Evolutionary conservation across 768 basidiomycete genomes (phyloP), one percentile per base, ranked within the genome.

Genomic region (Xanthoconium stramineum): DNA sequence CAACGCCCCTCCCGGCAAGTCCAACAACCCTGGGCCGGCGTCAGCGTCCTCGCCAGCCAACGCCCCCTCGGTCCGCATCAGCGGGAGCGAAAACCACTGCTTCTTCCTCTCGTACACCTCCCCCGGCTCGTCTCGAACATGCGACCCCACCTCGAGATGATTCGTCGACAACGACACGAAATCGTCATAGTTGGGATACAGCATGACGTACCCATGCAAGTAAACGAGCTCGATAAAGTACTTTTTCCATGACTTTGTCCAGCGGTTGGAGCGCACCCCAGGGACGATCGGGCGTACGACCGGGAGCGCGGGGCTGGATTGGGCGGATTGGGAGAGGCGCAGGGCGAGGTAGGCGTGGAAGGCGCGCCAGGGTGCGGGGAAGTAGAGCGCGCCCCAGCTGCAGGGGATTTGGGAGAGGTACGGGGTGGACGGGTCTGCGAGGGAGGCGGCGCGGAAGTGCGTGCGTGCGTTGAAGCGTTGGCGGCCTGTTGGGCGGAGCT

Each of bases 331-430:
- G n/a, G 83, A 78, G n/a, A 92, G 80, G 29, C 91, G 85, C n/a
- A 79, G 65, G 38, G 82, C 62, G 59, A 94, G 83, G 67, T 90
- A 94, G 49, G 75, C 72, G 72, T 94, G 90, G 69, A 94, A 94
- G 68, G 90, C 89, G 61, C 84, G 81, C 92, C 91, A 94, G 63
- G 88, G 85, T 60, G 90, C 82, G 12, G 93, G 91, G 66, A 95
- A 95, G 74, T 94, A 95, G 37, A 91, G 77, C 3, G 90, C 92
- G 14, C 92, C 93, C 92, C 91, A 95, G 72, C 89, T 91, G 71
- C 92, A 94, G 0, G 92, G 93, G 11, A 92, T 83, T 56, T 90
- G 88, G 0, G 91, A 92, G 42, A 94, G 81, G 69, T 92, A 94
- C 0, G 93, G 91, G 0, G 83, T 83, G 1, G 76, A 73, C 0